Evolutionary conservation across 2,329 filamentous ascomycete species (phyloP).

Genomic region (Pseudogymnoascus sp.): DNA sequence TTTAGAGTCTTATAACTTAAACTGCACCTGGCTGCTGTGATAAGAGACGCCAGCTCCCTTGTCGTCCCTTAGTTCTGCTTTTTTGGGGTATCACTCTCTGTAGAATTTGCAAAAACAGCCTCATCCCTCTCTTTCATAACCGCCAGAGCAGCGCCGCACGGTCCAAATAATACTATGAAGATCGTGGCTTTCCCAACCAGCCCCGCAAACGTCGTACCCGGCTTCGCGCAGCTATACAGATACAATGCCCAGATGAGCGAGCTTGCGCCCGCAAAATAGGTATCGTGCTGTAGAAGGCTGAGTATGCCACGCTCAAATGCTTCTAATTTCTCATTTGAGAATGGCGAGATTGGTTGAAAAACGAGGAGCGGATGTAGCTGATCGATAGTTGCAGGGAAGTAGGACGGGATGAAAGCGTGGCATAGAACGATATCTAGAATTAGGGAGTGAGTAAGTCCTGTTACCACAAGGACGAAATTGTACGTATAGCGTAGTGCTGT

Average conservation of each 20-base stretch:
- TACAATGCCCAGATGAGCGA: not conserved
- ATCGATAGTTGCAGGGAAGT: not conserved
- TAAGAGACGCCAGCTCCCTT: no score
- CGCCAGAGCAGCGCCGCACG: not conserved
- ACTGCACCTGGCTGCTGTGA: not conserved
- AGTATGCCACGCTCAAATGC: not conserved
- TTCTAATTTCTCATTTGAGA: not conserved
- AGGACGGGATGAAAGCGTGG: not conserved
- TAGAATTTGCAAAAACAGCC: not conserved
- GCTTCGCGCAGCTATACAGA: not conserved
- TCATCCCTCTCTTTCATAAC: constrained; percentile 1
- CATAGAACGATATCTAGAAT: not conserved
- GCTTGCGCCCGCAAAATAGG: not conserved
- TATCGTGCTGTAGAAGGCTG: not conserved
- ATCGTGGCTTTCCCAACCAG: not conserved
- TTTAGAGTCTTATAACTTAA: not conserved
- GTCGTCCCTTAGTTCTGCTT: not conserved
- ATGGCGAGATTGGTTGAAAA: not conserved
- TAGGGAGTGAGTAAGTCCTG: not conserved
- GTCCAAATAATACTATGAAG: not conserved
- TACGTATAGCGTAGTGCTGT: not conserved
- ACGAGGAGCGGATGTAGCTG: not conserved
- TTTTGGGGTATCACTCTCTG: not conserved
- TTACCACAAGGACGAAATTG: not conserved
- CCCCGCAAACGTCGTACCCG: not conserved